A percentile compares a stretch with the other conserved stretches of the same genome.
Conservation (phyloP, 2,329 filamentous ascomycete genomes). For the Neofusicoccum laricinum region DNA sequence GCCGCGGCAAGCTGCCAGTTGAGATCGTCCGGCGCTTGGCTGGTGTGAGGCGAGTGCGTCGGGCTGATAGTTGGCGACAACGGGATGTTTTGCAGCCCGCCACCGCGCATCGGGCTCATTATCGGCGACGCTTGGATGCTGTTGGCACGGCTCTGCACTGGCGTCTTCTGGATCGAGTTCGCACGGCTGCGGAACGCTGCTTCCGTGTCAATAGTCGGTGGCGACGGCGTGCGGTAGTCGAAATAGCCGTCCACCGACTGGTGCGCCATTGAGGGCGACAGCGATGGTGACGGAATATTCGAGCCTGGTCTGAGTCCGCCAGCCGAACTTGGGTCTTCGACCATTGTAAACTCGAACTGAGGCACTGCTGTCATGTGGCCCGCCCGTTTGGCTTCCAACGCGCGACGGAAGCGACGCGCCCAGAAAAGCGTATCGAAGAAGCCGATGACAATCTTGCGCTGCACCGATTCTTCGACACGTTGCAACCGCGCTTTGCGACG, state of each 20-base stretch:
- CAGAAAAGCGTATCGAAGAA: slow-evolving; percentile 96
- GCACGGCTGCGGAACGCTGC: slow-evolving; percentile 28
- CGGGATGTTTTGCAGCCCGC: background rate
- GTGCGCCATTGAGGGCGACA: slow-evolving; percentile 19
- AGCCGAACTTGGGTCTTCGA: slow-evolving; percentile 65
- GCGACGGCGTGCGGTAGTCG: background rate
- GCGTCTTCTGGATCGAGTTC: slow-evolving; percentile 39
- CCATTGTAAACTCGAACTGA: slow-evolving; percentile 65
- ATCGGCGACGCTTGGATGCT: slow-evolving; percentile 38
- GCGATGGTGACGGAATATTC: slow-evolving; percentile 27
- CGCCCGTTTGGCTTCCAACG: slow-evolving; percentile 67
- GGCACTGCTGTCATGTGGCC: slow-evolving; percentile 77
- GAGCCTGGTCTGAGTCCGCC: slow-evolving; percentile 21
- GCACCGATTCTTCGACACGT: slow-evolving; percentile 90
- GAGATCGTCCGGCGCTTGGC: background rate
- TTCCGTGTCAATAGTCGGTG: background rate
- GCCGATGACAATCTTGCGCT: slow-evolving; percentile 82
- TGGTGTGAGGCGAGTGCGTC: slow-evolving; percentile 2
- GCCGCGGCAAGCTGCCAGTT: slow-evolving; percentile 49
- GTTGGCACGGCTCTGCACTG: slow-evolving; percentile 33
- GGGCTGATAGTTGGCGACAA: background rate
- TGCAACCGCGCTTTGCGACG: slow-evolving; percentile 86
- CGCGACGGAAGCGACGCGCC: slow-evolving; percentile 75
- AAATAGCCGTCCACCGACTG: background rate
- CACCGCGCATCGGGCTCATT: slow-evolving; percentile 14